Conservation (phyloP, 192 early-diverging fungal species). For the Entomortierella beljakovae region DNA sequence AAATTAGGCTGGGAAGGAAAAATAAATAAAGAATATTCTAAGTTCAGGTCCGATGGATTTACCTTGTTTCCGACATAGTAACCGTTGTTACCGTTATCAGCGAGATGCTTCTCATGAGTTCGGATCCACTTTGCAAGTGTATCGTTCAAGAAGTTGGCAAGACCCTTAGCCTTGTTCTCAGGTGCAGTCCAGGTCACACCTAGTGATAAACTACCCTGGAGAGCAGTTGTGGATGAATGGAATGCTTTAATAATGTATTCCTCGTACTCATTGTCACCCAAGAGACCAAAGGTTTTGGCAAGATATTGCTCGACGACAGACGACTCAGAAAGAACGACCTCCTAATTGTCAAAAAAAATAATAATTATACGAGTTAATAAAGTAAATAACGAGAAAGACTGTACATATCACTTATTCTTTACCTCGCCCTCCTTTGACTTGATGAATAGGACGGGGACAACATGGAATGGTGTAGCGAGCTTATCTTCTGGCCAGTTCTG, state of each 20-base stretch:
- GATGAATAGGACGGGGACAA: conserved; percentile 17
- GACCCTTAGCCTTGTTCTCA: not conserved
- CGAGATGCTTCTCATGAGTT: conserved; percentile 28
- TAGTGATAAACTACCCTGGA: not conserved
- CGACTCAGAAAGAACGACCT: conserved; percentile 7
- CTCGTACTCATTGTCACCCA: conserved; percentile 41
- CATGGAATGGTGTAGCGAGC: conserved; percentile 11
- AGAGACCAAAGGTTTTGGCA: conserved; percentile 21
- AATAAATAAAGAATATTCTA: not conserved
- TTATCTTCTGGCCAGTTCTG: conserved; percentile 23
- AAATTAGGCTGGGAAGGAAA: no score
- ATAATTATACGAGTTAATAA: not conserved
- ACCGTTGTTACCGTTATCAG: conserved; percentile 34
- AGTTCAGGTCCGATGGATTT: no score
- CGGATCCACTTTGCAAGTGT: conserved; percentile 10
- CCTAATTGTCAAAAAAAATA: not conserved
- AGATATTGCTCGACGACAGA: conserved; percentile 24
- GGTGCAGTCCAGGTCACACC: conserved; percentile 16
- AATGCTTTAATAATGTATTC: conserved; percentile 18
- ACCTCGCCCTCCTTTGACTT: conserved; percentile 21
- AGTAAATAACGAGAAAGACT: not conserved
- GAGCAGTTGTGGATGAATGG: conserved; percentile 5
- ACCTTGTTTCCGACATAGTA: conserved; percentile 36
- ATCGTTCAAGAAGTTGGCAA: not conserved
- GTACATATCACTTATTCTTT: no score